These are phyloP conservation scores for Kwoniella heveanensis DNA, from an alignment of 768 basidiomycete species.

Conservation along the genomic window DNA sequence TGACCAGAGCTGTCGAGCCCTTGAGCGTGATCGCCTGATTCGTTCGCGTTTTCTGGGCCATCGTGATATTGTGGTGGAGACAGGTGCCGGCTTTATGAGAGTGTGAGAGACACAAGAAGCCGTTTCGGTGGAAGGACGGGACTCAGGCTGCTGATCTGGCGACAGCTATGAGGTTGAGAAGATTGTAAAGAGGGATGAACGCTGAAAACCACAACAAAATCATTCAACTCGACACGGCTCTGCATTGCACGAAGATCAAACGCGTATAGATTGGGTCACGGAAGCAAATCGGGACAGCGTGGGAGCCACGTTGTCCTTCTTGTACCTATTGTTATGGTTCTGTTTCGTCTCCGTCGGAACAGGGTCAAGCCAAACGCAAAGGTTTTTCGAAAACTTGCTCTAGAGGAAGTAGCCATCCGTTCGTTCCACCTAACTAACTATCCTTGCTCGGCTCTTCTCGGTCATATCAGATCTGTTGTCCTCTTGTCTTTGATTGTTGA, in stretches of 20 bases:
- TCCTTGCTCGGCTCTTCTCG: no score
- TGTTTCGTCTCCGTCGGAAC: not conserved
- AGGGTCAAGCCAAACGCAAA: not conserved
- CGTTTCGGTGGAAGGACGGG: no score
- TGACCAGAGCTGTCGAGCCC: conserved; percentile 88
- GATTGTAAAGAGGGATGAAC: not conserved
- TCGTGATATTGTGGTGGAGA: conserved; percentile 16
- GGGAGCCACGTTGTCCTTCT: no score
- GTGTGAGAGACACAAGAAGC: not conserved
- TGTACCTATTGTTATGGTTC: conserved; percentile 4
- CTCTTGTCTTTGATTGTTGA: no score
- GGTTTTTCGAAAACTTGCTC: conserved; percentile 13
- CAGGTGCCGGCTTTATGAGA: no score
- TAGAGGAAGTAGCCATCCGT: not conserved
- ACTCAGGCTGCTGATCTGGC: no score
- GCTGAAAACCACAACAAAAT: conserved; percentile 4
- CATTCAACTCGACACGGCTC: no score
- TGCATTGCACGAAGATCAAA: no score
- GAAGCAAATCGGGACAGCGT: no score
- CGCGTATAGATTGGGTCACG: no score
- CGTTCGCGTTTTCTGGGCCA: conserved; percentile 54
- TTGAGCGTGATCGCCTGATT: conserved; percentile 78
- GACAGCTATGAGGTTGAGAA: no score
- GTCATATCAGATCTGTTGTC: no score
- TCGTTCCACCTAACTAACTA: not conserved